Percentiles rank a stretch among this genome's conserved stretches.
These are phyloP conservation scores for Russula brevipes DNA, from an alignment of 768 basidiomycete genomes.

Conservation along the genomic window DNA sequence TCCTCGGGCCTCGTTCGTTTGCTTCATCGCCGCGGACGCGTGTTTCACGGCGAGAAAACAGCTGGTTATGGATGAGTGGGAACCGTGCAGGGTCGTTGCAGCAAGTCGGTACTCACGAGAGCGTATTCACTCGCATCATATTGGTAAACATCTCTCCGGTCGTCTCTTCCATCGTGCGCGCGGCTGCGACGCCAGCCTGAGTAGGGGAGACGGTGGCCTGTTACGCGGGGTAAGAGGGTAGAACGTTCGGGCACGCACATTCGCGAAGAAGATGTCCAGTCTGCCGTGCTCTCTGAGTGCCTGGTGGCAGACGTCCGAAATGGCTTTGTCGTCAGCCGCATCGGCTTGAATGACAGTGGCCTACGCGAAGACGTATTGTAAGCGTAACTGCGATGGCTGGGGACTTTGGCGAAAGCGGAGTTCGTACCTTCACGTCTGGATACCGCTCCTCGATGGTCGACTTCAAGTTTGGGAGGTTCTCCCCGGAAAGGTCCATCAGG, in stretches of 20 bases:
- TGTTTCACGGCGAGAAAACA: conserved; percentile 88
- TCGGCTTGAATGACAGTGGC: conserved; percentile 76
- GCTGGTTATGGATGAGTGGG: conserved; percentile 36
- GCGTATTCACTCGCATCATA: conserved; percentile 67
- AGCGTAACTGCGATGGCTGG: neutral
- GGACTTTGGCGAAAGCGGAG: neutral
- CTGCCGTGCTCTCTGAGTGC: conserved; percentile 78
- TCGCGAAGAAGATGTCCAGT: conserved; percentile 93
- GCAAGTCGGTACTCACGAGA: conserved; percentile 41
- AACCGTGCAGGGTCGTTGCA: neutral
- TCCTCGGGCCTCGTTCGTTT: conserved; percentile 57
- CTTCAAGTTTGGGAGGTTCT: conserved; percentile 67
- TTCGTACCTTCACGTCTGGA: conserved; percentile 71
- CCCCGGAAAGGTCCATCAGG: conserved; percentile 63
- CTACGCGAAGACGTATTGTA: conserved; percentile 37
- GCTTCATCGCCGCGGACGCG: conserved; percentile 76
- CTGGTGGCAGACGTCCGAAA: conserved; percentile 61
- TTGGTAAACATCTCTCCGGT: conserved; percentile 67
- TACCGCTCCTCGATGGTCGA: conserved; percentile 60
- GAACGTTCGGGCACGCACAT: conserved; percentile 45
- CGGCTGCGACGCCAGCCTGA: conserved; percentile 64
- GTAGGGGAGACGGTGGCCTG: neutral
- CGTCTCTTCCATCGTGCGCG: conserved; percentile 44
- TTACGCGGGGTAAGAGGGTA: neutral
- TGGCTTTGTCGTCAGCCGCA: conserved; percentile 71